Evolutionary conservation across 1,139 yeast genomes (phyloP).

Genomic region (Nadsonia starkeyi-henricii): DNA sequence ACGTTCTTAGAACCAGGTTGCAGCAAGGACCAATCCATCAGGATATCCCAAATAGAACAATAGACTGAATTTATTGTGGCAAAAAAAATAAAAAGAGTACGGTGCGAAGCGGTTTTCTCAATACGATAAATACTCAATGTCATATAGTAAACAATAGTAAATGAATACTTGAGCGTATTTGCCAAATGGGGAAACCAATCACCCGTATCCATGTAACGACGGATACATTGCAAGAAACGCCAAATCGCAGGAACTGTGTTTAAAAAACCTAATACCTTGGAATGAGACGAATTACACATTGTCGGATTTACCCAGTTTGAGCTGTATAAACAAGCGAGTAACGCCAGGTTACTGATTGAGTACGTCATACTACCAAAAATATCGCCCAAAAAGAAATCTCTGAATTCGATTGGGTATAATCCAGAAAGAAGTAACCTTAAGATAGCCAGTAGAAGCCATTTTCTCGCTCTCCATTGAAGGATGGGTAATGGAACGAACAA

Average conservation of each 20-base stretch:
- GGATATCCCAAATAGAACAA: conserved; percentile 71
- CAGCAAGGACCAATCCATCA: conserved; percentile 90
- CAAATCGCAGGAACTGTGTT: conserved; percentile 76
- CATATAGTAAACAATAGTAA: conserved; percentile 55
- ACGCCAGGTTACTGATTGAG: conserved; percentile 70
- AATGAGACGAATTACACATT: conserved; percentile 64
- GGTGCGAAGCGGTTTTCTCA: conserved; percentile 28
- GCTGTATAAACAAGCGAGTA: conserved; percentile 73
- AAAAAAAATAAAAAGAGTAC: conserved; percentile 53
- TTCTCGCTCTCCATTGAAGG: conserved; percentile 40
- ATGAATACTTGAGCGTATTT: conserved; percentile 65
- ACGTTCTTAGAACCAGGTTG: conserved; percentile 46
- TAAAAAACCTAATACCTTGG: conserved; percentile 67
- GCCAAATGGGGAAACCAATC: conserved; percentile 96
- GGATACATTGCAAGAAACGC: conserved; percentile 78
- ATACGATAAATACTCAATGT: conserved; percentile 74
- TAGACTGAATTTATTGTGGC: conserved; percentile 61
- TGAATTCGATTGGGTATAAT: conserved; percentile 82
- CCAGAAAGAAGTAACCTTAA: conserved; percentile 73
- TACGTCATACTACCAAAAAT: conserved; percentile 78
- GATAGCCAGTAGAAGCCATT: conserved; percentile 61
- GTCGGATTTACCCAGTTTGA: conserved; percentile 40
- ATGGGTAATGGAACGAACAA: conserved; percentile 49
- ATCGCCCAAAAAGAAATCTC: conserved; percentile 90
- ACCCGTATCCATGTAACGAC: conserved; percentile 88